phyloP scores from a whole-genome alignment of 2,329 filamentous ascomycete species.

The Paramyrothecium roridum region DNA sequence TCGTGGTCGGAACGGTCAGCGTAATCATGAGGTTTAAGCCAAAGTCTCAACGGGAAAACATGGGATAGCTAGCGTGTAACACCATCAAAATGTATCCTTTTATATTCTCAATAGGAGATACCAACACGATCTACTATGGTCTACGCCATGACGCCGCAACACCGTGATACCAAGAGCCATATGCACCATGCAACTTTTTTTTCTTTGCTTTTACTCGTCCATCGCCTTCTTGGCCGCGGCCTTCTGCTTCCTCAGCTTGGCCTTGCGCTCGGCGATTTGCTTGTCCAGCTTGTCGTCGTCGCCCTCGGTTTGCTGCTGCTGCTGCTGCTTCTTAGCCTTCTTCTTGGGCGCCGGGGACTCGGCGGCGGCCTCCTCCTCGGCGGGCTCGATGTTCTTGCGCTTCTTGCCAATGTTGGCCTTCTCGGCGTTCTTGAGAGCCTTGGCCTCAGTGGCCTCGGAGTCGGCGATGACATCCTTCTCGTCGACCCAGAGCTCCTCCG shows the following conservation, averaged over 20 bases:
- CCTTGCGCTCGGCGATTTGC: slow-evolving; percentile 59
- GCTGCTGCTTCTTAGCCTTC: slow-evolving; percentile 29
- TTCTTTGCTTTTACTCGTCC: slow-evolving; percentile 32
- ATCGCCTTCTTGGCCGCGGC: slow-evolving; percentile 49
- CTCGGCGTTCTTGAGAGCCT: slow-evolving; percentile 35
- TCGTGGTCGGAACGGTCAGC: not conserved
- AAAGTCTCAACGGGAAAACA: not conserved
- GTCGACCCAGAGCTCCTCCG: slow-evolving; percentile 87
- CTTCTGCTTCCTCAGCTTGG: slow-evolving; percentile 58
- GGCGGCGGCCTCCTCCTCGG: slow-evolving; percentile 30
- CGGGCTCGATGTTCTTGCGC: slow-evolving; percentile 46
- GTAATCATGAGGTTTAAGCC: slow-evolving; percentile 3
- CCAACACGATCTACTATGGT: not conserved
- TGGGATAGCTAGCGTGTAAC: not conserved
- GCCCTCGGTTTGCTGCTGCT: slow-evolving; percentile 35
- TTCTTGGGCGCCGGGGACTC: slow-evolving; percentile 40
- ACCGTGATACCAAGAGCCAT: not conserved
- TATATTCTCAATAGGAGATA: not conserved
- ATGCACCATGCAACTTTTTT: slow-evolving; percentile 12
- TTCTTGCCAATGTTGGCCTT: slow-evolving; percentile 65
- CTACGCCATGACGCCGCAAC: slow-evolving; percentile 1
- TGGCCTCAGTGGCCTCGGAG: slow-evolving; percentile 32
- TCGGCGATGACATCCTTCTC: slow-evolving; percentile 69
- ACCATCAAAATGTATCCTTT: not conserved
- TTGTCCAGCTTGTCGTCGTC: slow-evolving; percentile 53